Evolutionary conservation across 2,329 filamentous ascomycete genomes (phyloP).

Genomic region (Tolypocladium tropicale): DNA sequence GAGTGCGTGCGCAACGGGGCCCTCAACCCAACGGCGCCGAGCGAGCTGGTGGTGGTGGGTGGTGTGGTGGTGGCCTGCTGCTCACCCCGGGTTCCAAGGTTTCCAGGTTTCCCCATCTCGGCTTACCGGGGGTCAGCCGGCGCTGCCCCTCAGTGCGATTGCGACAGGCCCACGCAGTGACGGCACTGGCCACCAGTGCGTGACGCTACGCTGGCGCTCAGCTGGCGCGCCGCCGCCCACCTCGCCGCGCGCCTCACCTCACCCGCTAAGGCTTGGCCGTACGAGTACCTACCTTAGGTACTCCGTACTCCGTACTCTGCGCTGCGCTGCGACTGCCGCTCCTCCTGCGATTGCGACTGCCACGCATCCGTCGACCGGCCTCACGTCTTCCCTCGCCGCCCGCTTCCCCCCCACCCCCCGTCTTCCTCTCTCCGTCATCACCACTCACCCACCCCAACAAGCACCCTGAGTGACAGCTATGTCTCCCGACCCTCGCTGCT

Average conservation of each 20-base stretch:
- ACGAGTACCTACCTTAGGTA: no score
- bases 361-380: background rate
- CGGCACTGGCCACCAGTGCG: background rate
- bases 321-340: background rate
- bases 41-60: background rate
- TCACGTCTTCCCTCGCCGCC: background rate
- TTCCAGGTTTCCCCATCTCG: no score
- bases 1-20: no score
- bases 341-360: background rate
- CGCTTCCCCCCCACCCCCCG: background rate
- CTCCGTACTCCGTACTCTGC: no score
- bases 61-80: background rate
- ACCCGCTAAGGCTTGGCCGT: background rate
- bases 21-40: background rate
- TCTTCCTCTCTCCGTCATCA: conserved; percentile 4
- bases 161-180: background rate
- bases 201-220: no score
- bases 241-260: background rate
- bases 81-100: background rate
- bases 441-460: background rate
- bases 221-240: no score
- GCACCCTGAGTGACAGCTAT: conserved; percentile 7
- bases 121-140: no score
- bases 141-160: background rate
- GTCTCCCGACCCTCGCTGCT: conserved; percentile 11